phyloP scores from a whole-genome alignment of 129 eudicot genomes.

The Sambucus nigra region DNA sequence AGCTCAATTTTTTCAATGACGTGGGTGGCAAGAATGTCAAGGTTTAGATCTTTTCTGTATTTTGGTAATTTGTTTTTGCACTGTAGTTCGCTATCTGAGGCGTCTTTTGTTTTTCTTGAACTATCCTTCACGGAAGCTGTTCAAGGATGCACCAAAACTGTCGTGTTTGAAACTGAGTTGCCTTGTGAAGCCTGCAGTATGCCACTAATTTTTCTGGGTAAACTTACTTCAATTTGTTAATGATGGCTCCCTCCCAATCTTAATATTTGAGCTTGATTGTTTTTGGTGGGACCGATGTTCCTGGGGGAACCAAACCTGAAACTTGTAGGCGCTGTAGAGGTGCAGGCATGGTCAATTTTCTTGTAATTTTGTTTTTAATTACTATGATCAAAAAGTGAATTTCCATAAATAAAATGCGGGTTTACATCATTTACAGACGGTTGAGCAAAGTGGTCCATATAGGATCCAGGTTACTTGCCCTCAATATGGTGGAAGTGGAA shows the following conservation, averaged over 20 bases:
- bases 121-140: constrained; percentile 98
- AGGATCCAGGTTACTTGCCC: constrained; percentile 59
- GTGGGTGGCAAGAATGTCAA: constrained; percentile 64
- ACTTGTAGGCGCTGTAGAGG: constrained; percentile 87
- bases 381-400: not conserved
- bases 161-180: constrained; percentile 52
- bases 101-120: constrained; percentile 45
- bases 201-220: constrained; percentile 4
- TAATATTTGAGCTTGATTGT: not conserved
- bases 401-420: not conserved
- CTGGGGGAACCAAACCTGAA: constrained; percentile 89
- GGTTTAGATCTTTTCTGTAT: constrained; percentile 22
- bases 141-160: constrained; percentile 74
- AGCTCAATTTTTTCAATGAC: constrained; percentile 36
- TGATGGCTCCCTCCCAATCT: not conserved
- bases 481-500: constrained; percentile 72
- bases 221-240: not conserved
- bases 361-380: not conserved
- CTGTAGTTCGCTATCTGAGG: not conserved
- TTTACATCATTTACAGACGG: constrained; percentile 29
- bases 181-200: constrained; percentile 78
- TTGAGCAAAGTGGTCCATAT: constrained; percentile 59
- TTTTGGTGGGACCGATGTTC: constrained; percentile 80
- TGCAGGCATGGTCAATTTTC: constrained; percentile 61
- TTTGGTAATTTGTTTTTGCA: constrained; percentile 1